Evolutionary conservation across 148 eudicot species (phyloP).

Genomic region (Simmondsia chinensis): DNA sequence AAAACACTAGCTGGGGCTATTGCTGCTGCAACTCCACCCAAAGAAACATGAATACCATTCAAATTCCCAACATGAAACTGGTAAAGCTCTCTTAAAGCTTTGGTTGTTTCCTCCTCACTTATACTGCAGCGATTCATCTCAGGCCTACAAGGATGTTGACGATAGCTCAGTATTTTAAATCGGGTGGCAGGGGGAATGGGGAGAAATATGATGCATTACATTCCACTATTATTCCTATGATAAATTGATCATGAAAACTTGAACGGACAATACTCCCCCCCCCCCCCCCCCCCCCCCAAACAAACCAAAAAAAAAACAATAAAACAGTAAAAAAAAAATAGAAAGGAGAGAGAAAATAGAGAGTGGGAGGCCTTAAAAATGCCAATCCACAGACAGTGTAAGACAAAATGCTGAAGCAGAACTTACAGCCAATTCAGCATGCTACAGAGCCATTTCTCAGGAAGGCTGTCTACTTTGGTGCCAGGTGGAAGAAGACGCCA

Average conservation of each 20-base stretch:
- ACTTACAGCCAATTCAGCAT: constrained; percentile 96
- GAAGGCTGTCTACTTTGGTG: constrained; percentile 53
- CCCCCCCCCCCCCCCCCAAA: too few species aligned
- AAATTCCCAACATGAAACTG: constrained; percentile 30
- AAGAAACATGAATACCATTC: constrained; percentile 25
- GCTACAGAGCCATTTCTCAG: constrained; percentile 80
- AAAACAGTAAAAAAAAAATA: background rate
- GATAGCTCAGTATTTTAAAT: constrained; percentile 4
- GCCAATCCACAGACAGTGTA: too few species aligned
- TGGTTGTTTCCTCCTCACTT: constrained; percentile 67
- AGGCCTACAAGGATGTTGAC: constrained; percentile 43
- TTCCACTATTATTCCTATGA: too few species aligned
- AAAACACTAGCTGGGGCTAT: constrained; percentile 17
- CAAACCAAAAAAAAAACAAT: too few species aligned
- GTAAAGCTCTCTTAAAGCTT: constrained; percentile 35
- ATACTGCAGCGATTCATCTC: constrained; percentile 71
- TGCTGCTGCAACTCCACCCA: constrained; percentile 20
- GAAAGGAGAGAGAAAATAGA: too few species aligned
- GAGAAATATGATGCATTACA: background rate
- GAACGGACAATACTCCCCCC: too few species aligned
- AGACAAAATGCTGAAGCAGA: constrained; percentile 3
- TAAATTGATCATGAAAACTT: too few species aligned
- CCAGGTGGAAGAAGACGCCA: constrained; percentile 95
- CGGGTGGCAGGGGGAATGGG: background rate
- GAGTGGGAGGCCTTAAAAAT: too few species aligned